phyloP scores from a whole-genome alignment of 73 alveolate species.

The Paramecium primaurelia region DNA sequence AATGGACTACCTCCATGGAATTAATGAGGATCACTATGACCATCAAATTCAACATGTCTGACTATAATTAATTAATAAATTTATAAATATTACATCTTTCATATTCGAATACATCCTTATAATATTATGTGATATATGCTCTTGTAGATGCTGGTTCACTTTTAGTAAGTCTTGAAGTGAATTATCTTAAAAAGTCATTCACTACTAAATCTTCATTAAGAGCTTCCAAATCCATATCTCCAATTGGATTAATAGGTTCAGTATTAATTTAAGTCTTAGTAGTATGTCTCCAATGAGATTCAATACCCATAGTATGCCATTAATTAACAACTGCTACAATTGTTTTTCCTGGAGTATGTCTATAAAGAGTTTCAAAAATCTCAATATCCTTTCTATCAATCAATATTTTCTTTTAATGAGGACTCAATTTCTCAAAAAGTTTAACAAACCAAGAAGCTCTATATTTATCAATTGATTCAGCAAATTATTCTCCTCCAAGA shows the following conservation, averaged over 20 bases:
- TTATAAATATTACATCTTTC: constrained; percentile 35
- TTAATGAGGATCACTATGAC: constrained; percentile 57
- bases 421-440: constrained; percentile 70
- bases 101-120: constrained; percentile 54
- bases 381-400: constrained; percentile 79
- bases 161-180: constrained; percentile 53
- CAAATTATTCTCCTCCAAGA: constrained; percentile 70
- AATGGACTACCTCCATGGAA: constrained; percentile 60
- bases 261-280: constrained; percentile 51
- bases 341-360: constrained; percentile 68
- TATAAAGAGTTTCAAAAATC: constrained; percentile 68
- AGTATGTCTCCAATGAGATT: constrained; percentile 74
- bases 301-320: constrained; percentile 87
- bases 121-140: constrained; percentile 41
- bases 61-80: not conserved
- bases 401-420: constrained; percentile 73
- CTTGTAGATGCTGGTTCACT: constrained; percentile 61
- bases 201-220: constrained; percentile 46
- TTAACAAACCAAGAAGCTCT: constrained; percentile 75
- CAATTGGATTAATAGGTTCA: constrained; percentile 82
- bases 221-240: constrained; percentile 77
- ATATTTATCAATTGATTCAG: constrained; percentile 71
- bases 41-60: constrained; percentile 51
- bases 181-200: constrained; percentile 52
- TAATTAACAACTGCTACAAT: constrained; percentile 85